phyloP scores from a whole-genome alignment of 495 filamentous ascomycete genomes.

The Jackrogersella minutella region DNA sequence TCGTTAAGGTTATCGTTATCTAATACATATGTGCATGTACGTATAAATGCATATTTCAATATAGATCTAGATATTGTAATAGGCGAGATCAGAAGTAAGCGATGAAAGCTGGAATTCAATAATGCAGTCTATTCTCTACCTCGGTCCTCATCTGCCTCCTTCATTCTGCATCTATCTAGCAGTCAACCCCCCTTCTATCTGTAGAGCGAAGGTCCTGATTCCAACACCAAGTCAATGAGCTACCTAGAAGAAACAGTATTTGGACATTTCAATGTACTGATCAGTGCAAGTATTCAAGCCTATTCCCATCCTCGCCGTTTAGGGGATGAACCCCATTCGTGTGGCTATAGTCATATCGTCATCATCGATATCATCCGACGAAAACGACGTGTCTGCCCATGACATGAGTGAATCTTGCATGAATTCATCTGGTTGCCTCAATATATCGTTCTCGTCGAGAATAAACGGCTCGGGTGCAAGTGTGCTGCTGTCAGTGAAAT shows the following conservation, averaged over 20 bases:
- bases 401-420: not conserved
- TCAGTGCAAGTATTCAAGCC: not conserved
- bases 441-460: not conserved
- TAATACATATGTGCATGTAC: not conserved
- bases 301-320: not conserved
- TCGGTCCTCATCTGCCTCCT: not conserved
- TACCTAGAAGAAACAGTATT: not conserved
- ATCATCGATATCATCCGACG: constrained; percentile 22
- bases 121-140: constrained; percentile 22
- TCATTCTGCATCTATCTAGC: constrained; percentile 5
- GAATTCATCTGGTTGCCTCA: not conserved
- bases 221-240: not conserved
- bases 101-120: constrained; percentile 11
- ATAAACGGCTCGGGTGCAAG: not conserved
- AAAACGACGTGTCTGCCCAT: not conserved
- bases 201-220: not conserved
- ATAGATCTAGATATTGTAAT: not conserved
- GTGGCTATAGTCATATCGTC: constrained; percentile 29
- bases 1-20: not conserved
- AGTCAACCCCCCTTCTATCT: not conserved
- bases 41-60: not conserved
- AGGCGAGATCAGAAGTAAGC: no score
- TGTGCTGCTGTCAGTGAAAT: not conserved
- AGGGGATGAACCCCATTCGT: constrained; percentile 26
- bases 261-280: not conserved